Percentiles rank a stretch among this genome's conserved stretches.
Conservation (phyloP, 306 rosid species). For the Biancaea sappan region DNA sequence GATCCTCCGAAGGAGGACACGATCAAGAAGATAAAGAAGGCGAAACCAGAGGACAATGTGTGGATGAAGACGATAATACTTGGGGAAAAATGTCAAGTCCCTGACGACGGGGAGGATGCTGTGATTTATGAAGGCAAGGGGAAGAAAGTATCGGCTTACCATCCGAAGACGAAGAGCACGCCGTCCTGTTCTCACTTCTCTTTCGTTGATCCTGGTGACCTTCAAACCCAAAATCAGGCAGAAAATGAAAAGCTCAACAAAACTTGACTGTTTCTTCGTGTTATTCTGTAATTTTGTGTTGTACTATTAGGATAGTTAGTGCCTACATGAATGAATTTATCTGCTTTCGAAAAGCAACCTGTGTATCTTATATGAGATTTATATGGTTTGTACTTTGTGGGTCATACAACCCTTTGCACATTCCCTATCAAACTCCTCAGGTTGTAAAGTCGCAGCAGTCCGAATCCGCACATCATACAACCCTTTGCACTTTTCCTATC, state of each 20-base stretch:
- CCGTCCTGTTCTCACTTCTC: slow-evolving; percentile 47
- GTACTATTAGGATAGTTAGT: neutral
- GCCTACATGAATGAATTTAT: neutral
- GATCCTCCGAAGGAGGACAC: slow-evolving; percentile 36
- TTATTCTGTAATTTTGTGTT: neutral
- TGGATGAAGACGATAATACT: slow-evolving; percentile 90
- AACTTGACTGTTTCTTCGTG: neutral
- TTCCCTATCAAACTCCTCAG: too few species aligned
- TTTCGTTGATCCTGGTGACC: slow-evolving; percentile 40
- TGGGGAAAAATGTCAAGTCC: slow-evolving; percentile 71
- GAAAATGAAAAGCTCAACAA: neutral
- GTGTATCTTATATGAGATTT: neutral
- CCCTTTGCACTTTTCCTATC: too few species aligned
- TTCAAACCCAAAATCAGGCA: neutral
- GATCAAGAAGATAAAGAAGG: slow-evolving; percentile 33
- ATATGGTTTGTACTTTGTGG: slow-evolving; percentile 12
- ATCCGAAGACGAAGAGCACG: slow-evolving; percentile 45
- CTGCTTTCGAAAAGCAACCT: too few species aligned
- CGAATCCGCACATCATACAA: too few species aligned
- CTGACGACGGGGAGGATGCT: slow-evolving; percentile 52
- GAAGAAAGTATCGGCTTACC: slow-evolving; percentile 66
- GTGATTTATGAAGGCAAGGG: slow-evolving; percentile 64
- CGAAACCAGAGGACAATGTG: slow-evolving; percentile 60
- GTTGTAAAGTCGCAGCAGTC: too few species aligned
- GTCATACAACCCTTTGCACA: neutral